Conservation (phyloP, 2,329 filamentous ascomycete species). For the Fusarium torreyae region DNA sequence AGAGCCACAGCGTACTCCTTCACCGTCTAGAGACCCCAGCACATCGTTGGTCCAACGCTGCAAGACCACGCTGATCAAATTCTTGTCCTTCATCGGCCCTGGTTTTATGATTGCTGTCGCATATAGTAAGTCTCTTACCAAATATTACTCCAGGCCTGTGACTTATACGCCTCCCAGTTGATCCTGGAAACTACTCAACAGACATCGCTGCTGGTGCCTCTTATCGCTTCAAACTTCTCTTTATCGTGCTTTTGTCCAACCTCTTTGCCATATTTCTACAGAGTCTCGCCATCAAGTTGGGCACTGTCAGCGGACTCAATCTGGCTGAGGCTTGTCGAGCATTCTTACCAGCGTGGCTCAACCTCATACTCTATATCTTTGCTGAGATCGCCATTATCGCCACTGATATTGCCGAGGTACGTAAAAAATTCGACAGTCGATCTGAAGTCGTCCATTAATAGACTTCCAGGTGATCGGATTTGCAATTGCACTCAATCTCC, state of each 20-base stretch:
- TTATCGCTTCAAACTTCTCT: constrained; percentile 15
- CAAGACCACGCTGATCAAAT: no score
- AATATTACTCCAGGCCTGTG: fast-evolving
- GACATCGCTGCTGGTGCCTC: constrained; percentile 16
- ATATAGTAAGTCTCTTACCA: constrained; percentile 1
- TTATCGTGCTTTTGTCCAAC: constrained; percentile 52
- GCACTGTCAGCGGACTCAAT: constrained; percentile 77
- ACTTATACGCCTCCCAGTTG: background rate
- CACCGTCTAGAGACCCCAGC: background rate
- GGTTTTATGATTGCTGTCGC: constrained; percentile 22
- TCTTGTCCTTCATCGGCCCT: constrained; percentile 7
- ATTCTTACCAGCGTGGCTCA: constrained; percentile 77
- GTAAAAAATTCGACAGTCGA: background rate
- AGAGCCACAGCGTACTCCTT: background rate
- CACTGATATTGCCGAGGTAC: constrained; percentile 76
- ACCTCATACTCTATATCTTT: constrained; percentile 72
- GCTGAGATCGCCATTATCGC: constrained; percentile 79
- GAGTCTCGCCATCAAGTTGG: constrained; percentile 77
- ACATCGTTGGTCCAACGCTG: background rate
- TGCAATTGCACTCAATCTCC: constrained; percentile 77
- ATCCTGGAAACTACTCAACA: constrained; percentile 21
- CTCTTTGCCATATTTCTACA: constrained; percentile 80
- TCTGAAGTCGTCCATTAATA: no score
- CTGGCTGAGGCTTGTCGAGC: constrained; percentile 76
- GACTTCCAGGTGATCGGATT: constrained; percentile 73